Base-by-base conservation (phyloP, 768 basidiomycete genomes). In the Boletellus ananiceps region DNA sequence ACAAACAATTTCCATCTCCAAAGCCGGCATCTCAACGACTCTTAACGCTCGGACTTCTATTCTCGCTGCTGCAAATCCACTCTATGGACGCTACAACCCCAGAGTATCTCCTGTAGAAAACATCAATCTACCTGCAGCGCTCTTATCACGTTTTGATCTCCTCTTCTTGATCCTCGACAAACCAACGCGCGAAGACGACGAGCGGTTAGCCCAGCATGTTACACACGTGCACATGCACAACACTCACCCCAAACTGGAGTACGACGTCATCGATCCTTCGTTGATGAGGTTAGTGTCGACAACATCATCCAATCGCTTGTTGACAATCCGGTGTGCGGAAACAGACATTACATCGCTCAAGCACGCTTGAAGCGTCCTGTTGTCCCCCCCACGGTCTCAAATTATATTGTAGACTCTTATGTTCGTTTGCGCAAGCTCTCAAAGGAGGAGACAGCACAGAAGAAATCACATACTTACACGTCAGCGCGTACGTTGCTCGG, bases 1-100 rank as follows among this genome's bases (percentile, higher is more conserved):
- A 68, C 96, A 99, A 71, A 99, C 96, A 0, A 97, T 99, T 49
- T 98, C 95, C 3, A 99, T 99, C 55, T 96, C 96, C 37, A 99
- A 98, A 70, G 96, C 96, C 5, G 96, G 96, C 19, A 99, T 99
- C 64, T 94, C 95, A 8, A 99, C 96, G 8, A 98, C 96, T 1
- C 77, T 99, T 40, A 98, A 98, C 61, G 96, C 96, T 21, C 85
- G 96, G 44, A 95, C 95, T 2, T 98, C 96, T 8, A 91, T 99
- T 62, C 82, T 99, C 13, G 96, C 96, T 3, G 96, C 96, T 11
- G 96, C 96, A 49, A 99, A 99, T 69, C 96, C 96, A 32, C 74
- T 98, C 0, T 98, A 96, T 59, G 96, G 96, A 23, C 88, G 96
- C 27, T 99, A 99, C 75, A 99, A 99, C 67, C 84, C 93, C 8